Evolutionary conservation across 257 asterid species (phyloP).

Genomic region (Marsdenia floribunda): DNA sequence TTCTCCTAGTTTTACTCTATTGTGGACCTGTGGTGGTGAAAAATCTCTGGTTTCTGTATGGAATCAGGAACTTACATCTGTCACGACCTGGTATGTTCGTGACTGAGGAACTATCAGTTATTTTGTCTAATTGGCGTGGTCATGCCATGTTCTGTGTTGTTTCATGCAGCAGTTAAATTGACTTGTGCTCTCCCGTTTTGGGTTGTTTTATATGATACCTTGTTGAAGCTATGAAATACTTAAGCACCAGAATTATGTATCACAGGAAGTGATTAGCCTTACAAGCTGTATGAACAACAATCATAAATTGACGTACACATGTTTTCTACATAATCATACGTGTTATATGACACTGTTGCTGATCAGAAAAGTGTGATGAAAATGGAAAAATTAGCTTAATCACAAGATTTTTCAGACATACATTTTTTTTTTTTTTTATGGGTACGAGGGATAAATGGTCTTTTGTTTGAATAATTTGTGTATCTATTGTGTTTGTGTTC

Average conservation of each 20-base stretch:
- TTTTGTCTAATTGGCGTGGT: neutral
- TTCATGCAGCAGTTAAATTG: neutral
- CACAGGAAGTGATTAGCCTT: neutral
- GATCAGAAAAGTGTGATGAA: neutral
- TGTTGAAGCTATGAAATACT: neutral
- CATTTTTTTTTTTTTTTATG: neutral
- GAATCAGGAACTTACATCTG: neutral
- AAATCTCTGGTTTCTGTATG: neutral
- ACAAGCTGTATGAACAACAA: neutral
- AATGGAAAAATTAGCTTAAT: neutral
- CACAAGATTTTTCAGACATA: neutral
- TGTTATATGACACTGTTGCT: neutral
- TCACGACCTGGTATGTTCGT: neutral
- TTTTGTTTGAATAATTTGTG: neutral
- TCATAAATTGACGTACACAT: neutral
- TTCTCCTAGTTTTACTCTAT: neutral
- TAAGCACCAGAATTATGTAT: neutral
- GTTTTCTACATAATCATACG: conserved; percentile 4
- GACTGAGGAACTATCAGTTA: neutral
- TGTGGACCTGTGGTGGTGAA: too few relatives aligned
- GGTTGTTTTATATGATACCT: neutral
- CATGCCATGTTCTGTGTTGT: neutral
- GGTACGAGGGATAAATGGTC: neutral
- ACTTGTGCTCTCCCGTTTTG: neutral
- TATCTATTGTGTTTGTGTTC: neutral